These are phyloP conservation scores for Erysimum cheiranthoides DNA, from an alignment of 345 rosid genomes.

Conservation along the genomic window DNA sequence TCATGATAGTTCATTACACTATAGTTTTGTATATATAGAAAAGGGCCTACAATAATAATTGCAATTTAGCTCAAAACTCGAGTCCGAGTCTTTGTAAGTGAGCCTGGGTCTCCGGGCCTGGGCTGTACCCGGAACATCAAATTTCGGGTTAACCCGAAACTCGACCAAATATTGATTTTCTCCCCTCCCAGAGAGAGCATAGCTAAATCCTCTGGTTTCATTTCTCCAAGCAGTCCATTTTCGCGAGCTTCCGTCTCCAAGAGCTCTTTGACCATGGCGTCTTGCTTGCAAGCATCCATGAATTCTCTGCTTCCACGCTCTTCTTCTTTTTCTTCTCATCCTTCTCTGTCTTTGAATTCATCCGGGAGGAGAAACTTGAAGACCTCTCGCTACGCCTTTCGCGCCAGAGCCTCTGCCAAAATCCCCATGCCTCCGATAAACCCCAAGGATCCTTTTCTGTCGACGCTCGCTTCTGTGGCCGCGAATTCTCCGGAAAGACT, in stretches of 20 bases:
- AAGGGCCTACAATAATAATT: neutral
- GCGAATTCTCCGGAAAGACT: constrained; percentile 63
- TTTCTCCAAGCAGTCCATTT: constrained; percentile 35
- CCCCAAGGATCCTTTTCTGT: constrained; percentile 80
- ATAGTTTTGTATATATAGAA: no score
- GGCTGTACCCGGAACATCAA: neutral
- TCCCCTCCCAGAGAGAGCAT: constrained; percentile 1
- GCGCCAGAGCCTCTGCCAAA: constrained; percentile 54
- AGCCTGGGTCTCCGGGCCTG: neutral
- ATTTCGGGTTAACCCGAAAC: constrained; percentile 11
- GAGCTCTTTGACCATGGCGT: constrained; percentile 49
- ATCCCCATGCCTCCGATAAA: constrained; percentile 73
- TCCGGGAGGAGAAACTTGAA: constrained; percentile 44
- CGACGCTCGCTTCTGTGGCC: constrained; percentile 66
- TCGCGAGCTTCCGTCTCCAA: constrained; percentile 33
- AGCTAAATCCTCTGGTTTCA: constrained; percentile 41
- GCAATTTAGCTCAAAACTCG: neutral
- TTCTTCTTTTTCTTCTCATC: constrained; percentile 29
- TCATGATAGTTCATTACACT: no score
- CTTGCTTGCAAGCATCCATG: constrained; percentile 57
- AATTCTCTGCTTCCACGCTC: constrained; percentile 47
- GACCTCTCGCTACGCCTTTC: constrained; percentile 45
- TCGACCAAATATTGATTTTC: constrained; percentile 14
- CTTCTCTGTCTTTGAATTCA: constrained; percentile 43
- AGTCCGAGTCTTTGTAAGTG: neutral